phyloP scores from a whole-genome alignment of 139 green algal species.

The Chlorella sp. region DNA sequence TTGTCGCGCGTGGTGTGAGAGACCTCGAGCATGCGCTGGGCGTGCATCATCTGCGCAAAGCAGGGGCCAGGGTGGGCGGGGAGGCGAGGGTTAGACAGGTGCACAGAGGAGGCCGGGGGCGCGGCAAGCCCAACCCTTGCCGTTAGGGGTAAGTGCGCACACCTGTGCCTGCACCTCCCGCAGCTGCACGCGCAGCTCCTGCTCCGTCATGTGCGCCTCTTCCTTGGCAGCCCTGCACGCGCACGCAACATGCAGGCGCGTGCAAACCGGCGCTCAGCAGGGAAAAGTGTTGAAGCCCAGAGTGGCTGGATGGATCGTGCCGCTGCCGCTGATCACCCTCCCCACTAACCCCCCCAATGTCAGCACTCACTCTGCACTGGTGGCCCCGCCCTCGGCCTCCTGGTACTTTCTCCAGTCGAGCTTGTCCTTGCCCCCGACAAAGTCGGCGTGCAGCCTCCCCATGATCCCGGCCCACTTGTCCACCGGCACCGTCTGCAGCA shows the following conservation, averaged over 20 bases:
- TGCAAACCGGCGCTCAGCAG: no score
- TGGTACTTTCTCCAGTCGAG: slow-evolving; percentile 9
- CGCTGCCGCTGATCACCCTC: background rate
- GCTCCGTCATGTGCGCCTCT: no score
- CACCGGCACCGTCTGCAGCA: slow-evolving; percentile 16
- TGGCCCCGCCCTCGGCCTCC: background rate
- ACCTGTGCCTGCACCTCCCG: slow-evolving; percentile 19
- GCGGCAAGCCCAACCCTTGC: no score
- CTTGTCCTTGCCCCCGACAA: slow-evolving; percentile 12
- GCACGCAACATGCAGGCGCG: no score
- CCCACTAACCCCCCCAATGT: background rate
- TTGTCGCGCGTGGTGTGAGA: slow-evolving; percentile 6
- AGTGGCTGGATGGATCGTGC: no score
- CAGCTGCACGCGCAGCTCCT: slow-evolving; percentile 20
- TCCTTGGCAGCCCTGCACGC: no score
- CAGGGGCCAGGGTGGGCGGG: no score
- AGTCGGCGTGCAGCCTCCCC: slow-evolving; percentile 17
- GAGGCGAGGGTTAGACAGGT: no score
- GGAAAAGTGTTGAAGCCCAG: no score
- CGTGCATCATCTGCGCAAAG: slow-evolving; percentile 29
- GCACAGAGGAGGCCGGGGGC: no score
- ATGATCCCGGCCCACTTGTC: slow-evolving; percentile 25
- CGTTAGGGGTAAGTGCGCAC: background rate
- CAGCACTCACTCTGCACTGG: no score
- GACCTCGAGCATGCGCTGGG: slow-evolving; percentile 18